Conservation (phyloP, 2,329 filamentous ascomycete genomes). For the Colletotrichum acutatum region DNA sequence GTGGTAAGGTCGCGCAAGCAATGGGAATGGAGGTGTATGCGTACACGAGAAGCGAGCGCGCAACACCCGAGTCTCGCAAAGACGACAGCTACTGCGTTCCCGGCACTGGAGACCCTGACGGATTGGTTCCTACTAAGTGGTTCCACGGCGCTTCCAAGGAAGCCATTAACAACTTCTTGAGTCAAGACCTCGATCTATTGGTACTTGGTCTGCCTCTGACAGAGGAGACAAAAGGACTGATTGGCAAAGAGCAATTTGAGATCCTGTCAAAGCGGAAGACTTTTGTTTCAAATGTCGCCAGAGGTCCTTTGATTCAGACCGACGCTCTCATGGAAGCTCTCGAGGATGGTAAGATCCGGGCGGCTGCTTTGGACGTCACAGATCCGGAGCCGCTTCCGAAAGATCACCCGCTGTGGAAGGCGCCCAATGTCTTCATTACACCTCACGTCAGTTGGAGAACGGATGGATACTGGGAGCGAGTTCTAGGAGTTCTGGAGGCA, state of each 20-base stretch:
- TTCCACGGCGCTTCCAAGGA: slow-evolving; percentile 48
- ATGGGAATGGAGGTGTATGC: slow-evolving; percentile 76
- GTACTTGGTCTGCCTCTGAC: slow-evolving; percentile 56
- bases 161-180: slow-evolving; percentile 54
- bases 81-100: slow-evolving; percentile 73
- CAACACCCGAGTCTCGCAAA: slow-evolving; percentile 66
- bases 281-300: slow-evolving; percentile 74
- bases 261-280: slow-evolving; percentile 55
- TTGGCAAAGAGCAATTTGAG: slow-evolving; percentile 57
- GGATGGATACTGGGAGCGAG: slow-evolving; percentile 37
- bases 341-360: slow-evolving; percentile 50
- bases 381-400: slow-evolving; percentile 77
- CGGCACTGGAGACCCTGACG: slow-evolving; percentile 63
- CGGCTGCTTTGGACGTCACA: slow-evolving; percentile 77
- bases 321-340: slow-evolving; percentile 69
- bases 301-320: slow-evolving; percentile 57
- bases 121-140: slow-evolving; percentile 54
- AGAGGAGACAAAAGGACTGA: slow-evolving; percentile 47
- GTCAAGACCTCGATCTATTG: slow-evolving; percentile 54
- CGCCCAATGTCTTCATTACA: slow-evolving; percentile 70
- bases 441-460: slow-evolving; percentile 49
- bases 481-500: slow-evolving; percentile 41
- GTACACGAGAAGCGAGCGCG: slow-evolving; percentile 70
- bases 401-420: slow-evolving; percentile 72
- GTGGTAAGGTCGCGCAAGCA: slow-evolving; percentile 61